These are phyloP conservation scores for Apiotrichum laibachii DNA, from an alignment of 1,284 basidiomycete genomes.

Conservation along the genomic window DNA sequence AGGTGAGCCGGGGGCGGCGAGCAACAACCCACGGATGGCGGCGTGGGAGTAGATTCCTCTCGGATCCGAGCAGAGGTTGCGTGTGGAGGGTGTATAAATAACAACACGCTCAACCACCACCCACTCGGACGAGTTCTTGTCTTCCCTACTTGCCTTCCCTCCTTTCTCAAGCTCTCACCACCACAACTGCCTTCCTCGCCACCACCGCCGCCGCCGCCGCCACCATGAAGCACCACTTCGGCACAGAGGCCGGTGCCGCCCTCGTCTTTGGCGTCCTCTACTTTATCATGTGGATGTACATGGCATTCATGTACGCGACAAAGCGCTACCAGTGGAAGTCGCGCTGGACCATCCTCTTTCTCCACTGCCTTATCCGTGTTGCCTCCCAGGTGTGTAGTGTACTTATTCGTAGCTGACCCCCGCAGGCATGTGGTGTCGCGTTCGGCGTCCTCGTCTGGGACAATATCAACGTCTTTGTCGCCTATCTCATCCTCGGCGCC, in stretches of 20 bases:
- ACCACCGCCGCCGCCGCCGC: no score
- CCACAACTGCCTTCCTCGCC: no score
- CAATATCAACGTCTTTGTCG: constrained; percentile 22
- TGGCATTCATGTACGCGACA: constrained; percentile 20
- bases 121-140: no score
- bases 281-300: constrained; percentile 13
- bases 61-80: no score
- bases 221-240: constrained; percentile 4
- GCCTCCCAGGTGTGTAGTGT: constrained; percentile 12
- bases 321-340: constrained; percentile 20
- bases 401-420: background rate
- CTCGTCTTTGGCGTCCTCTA: constrained; percentile 23
- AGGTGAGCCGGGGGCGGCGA: no score
- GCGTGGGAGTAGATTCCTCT: no score
- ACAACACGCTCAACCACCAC: no score
- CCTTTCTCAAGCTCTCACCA: no score
- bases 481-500: constrained; percentile 31
- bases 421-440: constrained; percentile 16
- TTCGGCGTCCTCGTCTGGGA: constrained; percentile 19
- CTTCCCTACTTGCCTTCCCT: no score
- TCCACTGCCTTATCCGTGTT: constrained; percentile 20
- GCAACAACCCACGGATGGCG: no score
- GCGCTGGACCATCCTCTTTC: constrained; percentile 20
- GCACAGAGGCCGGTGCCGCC: constrained; percentile 14
- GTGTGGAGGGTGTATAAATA: no score